Conservation (phyloP, 352 stramenopile species). For the Hyaloperonospora arabidopsidis region DNA sequence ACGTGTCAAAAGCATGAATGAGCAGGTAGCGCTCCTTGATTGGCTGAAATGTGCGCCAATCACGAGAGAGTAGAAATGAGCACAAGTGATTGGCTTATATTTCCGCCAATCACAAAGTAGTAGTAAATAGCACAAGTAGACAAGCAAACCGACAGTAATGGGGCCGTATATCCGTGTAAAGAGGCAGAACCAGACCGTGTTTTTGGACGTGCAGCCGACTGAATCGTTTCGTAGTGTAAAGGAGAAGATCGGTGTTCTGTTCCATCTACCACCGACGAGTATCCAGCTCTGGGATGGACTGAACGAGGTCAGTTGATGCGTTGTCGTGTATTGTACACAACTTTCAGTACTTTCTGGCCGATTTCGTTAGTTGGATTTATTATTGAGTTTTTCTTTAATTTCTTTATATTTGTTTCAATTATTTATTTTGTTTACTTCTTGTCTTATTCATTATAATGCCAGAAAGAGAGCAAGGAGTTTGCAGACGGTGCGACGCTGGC, state of each 20-base stretch:
- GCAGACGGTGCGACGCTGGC: constrained; percentile 67
- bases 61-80: too few relatives aligned
- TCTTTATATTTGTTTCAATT: neutral
- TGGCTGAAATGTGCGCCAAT: too few relatives aligned
- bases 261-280: constrained; percentile 46
- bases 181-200: constrained; percentile 79
- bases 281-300: constrained; percentile 70
- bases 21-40: too few relatives aligned
- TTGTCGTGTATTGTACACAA: constrained; percentile 2
- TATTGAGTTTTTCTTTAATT: too few relatives aligned
- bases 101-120: too few relatives aligned
- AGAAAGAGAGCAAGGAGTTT: constrained; percentile 74
- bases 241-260: constrained; percentile 64
- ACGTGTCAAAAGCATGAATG: too few relatives aligned
- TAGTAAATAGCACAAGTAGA: too few relatives aligned
- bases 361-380: too few relatives aligned
- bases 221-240: constrained; percentile 82
- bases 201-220: constrained; percentile 69
- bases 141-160: too few relatives aligned
- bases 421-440: too few relatives aligned
- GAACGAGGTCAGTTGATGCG: constrained; percentile 32
- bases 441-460: neutral
- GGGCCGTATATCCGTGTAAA: constrained; percentile 85
- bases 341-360: too few relatives aligned
- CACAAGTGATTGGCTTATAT: too few relatives aligned